Percentiles rank a stretch among this genome's conserved stretches.
phyloP scores from a whole-genome alignment of 1,139 yeast species.

The Suhomyces bokatorum region DNA sequence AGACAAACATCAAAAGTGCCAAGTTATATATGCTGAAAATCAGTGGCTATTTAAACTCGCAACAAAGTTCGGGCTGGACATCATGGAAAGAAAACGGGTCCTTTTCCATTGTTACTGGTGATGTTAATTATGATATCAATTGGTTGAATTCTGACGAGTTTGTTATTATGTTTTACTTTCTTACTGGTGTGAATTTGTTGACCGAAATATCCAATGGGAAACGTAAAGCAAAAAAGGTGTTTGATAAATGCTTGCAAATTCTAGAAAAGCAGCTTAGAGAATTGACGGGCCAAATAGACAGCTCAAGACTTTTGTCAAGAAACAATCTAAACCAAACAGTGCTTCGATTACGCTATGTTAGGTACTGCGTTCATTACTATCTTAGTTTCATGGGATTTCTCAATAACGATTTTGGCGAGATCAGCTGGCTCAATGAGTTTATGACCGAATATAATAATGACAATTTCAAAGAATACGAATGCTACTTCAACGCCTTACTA shows the following conservation, averaged over 20 bases:
- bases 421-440: slow-evolving; percentile 32
- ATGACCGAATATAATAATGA: slow-evolving; percentile 33
- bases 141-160: slow-evolving; percentile 50
- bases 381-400: slow-evolving; percentile 36
- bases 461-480: slow-evolving; percentile 33
- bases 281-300: slow-evolving; percentile 2
- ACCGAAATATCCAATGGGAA: slow-evolving; percentile 34
- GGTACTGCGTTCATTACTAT: slow-evolving; percentile 31
- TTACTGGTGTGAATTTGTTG: slow-evolving; percentile 40
- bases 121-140: slow-evolving; percentile 18
- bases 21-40: slow-evolving; percentile 26
- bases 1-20: slow-evolving; percentile 22
- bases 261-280: slow-evolving; percentile 29
- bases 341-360: slow-evolving; percentile 26
- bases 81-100: slow-evolving; percentile 31
- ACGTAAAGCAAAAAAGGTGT: slow-evolving; percentile 33
- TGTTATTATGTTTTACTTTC: slow-evolving; percentile 38
- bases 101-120: slow-evolving; percentile 17
- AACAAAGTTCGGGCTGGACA: slow-evolving; percentile 23
- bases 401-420: slow-evolving; percentile 26
- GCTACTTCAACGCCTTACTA: slow-evolving; percentile 31
- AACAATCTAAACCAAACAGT: slow-evolving; percentile 21
- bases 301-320: slow-evolving; percentile 18
- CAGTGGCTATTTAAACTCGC: slow-evolving; percentile 26
- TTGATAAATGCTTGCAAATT: slow-evolving; percentile 35